Conservation (phyloP, 2,329 filamentous ascomycete species). For the Trichoderma atroviride region DNA sequence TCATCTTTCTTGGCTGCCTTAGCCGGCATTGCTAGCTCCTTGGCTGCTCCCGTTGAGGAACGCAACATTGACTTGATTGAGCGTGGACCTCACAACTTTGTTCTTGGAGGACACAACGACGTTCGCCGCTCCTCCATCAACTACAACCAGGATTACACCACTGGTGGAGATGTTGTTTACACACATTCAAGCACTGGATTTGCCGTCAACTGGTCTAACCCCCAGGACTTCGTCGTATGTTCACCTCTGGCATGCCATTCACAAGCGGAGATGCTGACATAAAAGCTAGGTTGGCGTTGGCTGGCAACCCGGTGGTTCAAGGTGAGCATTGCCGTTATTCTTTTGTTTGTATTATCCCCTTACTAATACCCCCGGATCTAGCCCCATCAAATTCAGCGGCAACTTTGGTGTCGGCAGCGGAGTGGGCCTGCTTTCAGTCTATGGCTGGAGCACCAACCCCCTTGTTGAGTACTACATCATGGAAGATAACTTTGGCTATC, state of each 20-base stretch:
- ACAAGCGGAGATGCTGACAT: background rate
- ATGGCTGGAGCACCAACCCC: slow-evolving; percentile 44
- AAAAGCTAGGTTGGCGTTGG: background rate
- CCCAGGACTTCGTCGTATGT: background rate
- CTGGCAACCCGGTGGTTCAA: background rate
- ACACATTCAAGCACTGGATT: background rate
- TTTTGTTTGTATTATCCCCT: background rate
- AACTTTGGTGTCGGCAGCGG: slow-evolving; percentile 31
- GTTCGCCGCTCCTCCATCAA: background rate
- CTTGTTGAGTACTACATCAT: slow-evolving; percentile 46
- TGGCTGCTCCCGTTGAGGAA: background rate
- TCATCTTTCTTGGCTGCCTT: background rate
- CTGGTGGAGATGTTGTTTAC: slow-evolving; percentile 1
- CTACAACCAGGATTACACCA: background rate
- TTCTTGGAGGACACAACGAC: background rate
- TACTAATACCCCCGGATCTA: background rate
- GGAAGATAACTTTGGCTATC: slow-evolving; percentile 44
- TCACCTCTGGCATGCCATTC: background rate
- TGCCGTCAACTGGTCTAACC: background rate
- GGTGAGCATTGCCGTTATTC: background rate
- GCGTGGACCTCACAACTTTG: background rate
- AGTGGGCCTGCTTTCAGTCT: slow-evolving; percentile 43
- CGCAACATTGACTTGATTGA: background rate
- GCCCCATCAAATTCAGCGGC: background rate
- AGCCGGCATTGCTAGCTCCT: background rate